phyloP scores from a whole-genome alignment of 768 basidiomycete species.

The Lentinula boryana region DNA sequence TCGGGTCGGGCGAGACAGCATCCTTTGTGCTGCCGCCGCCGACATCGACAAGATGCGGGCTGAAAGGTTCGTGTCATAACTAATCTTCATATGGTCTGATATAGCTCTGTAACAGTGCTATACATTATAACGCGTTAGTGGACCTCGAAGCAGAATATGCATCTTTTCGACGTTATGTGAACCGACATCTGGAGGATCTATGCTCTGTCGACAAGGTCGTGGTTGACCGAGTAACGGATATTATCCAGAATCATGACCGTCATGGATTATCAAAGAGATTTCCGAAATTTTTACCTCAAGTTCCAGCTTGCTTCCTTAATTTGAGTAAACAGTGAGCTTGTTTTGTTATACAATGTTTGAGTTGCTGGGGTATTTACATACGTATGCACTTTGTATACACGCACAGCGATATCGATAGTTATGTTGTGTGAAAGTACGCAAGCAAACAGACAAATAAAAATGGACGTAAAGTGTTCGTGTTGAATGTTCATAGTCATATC shows the following conservation, averaged over 20 bases:
- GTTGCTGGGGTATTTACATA: not conserved
- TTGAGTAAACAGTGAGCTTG: not conserved
- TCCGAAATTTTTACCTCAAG: constrained; percentile 32
- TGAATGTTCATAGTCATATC: not conserved
- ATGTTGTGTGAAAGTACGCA: not conserved
- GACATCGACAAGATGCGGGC: constrained; percentile 38
- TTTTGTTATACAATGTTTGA: not conserved
- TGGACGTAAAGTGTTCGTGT: not conserved
- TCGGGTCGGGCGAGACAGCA: constrained; percentile 34
- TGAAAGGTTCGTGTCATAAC: constrained; percentile 30
- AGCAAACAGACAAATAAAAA: not conserved
- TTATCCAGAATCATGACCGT: constrained; percentile 44
- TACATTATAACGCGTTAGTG: constrained; percentile 47
- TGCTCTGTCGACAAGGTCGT: constrained; percentile 32
- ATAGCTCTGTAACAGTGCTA: not conserved
- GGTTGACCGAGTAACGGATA: constrained; percentile 25
- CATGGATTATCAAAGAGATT: constrained; percentile 44
- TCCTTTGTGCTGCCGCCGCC: constrained; percentile 39
- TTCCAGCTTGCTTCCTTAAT: constrained; percentile 1
- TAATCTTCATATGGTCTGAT: not conserved
- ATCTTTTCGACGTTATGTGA: constrained; percentile 30
- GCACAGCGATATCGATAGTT: too few relatives aligned
- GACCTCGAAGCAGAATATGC: constrained; percentile 52
- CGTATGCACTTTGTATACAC: too few relatives aligned
- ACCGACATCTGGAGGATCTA: constrained; percentile 34